Conservation (phyloP, 768 basidiomycete genomes). For the Suillus ampliporus region DNA sequence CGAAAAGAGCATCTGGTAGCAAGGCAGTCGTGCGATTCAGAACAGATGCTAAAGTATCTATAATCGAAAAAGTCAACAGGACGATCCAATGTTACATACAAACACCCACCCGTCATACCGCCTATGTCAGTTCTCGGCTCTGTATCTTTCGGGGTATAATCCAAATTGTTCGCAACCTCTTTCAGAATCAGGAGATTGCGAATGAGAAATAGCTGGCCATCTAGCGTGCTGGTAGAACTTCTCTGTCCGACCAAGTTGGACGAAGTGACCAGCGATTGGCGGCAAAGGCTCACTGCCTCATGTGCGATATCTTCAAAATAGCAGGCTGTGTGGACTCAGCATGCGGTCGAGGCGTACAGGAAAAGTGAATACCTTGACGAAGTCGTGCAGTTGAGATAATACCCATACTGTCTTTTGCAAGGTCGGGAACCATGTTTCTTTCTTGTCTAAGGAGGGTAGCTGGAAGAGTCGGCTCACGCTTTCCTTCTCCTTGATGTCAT, state of each 20-base stretch:
- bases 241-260: constrained; percentile 65
- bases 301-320: constrained; percentile 95
- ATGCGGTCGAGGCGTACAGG: background rate
- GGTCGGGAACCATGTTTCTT: constrained; percentile 93
- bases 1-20: constrained; percentile 71
- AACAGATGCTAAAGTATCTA: constrained; percentile 38
- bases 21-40: constrained; percentile 43
- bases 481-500: constrained; percentile 68
- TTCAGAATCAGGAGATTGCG: constrained; percentile 91
- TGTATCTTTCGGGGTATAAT: constrained; percentile 57
- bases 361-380: constrained; percentile 74
- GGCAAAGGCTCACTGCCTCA: constrained; percentile 85
- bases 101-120: constrained; percentile 61
- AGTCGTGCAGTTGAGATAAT: constrained; percentile 86
- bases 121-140: constrained; percentile 50
- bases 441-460: constrained; percentile 70
- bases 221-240: constrained; percentile 53
- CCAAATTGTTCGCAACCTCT: constrained; percentile 82
- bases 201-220: constrained; percentile 87
- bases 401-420: constrained; percentile 91
- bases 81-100: background rate
- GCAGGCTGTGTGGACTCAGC: constrained; percentile 63
- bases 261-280: constrained; percentile 78
- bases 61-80: background rate
- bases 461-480: constrained; percentile 72